A percentile compares a stretch with the other conserved stretches of the same genome.
Conservation (phyloP, 2,329 filamentous ascomycete genomes). For the Penicillium freii region DNA sequence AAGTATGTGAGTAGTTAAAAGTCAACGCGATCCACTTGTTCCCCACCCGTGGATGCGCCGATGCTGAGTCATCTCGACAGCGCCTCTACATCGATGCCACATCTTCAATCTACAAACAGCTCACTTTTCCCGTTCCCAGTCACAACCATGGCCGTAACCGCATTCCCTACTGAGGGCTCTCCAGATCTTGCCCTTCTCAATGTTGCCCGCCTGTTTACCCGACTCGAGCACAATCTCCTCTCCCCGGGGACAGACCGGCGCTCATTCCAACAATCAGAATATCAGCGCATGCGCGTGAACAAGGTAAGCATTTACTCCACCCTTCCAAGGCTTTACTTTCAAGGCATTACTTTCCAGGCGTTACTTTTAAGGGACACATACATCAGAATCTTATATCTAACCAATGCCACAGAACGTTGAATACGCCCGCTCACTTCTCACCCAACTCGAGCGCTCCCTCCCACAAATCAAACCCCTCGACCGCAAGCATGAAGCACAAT, state of each 20-base stretch:
- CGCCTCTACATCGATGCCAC: neutral
- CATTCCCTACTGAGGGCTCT: slow-evolving; percentile 19
- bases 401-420: slow-evolving; percentile 41
- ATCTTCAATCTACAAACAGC: neutral
- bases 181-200: slow-evolving; percentile 39
- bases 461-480: slow-evolving; percentile 41
- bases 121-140: neutral
- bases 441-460: slow-evolving; percentile 42
- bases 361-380: neutral
- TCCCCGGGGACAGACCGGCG: slow-evolving; percentile 39
- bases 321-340: rapidly evolving
- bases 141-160: slow-evolving; percentile 18
- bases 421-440: slow-evolving; percentile 44
- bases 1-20: no score
- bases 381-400: neutral
- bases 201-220: slow-evolving; percentile 43
- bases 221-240: slow-evolving; percentile 46
- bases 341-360: no score
- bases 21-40: no score
- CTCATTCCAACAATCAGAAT: slow-evolving; percentile 39
- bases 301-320: slow-evolving; percentile 28
- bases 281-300: slow-evolving; percentile 43
- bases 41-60: no score
- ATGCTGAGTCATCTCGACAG: slow-evolving; percentile 3
- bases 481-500: slow-evolving; percentile 40